These are phyloP conservation scores for Akanthomyces uredinophilus DNA, from an alignment of 2,329 filamentous ascomycete species.

Conservation along the genomic window DNA sequence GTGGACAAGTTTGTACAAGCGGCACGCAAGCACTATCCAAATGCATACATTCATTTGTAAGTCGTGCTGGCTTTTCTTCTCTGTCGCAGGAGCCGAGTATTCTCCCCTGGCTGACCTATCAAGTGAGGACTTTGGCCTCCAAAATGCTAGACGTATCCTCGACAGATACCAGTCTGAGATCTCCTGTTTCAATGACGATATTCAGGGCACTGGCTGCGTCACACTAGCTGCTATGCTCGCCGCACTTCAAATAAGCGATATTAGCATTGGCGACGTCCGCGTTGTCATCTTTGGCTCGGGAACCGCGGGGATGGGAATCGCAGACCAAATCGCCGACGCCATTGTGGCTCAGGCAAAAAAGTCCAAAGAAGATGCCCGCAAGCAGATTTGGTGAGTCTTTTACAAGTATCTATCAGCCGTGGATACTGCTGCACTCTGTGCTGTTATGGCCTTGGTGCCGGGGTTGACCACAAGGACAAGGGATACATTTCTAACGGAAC, in stretches of 20 bases:
- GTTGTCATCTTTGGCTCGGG: conserved; percentile 77
- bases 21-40: conserved; percentile 65
- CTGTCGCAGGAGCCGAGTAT: too few species aligned
- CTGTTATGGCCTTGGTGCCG: not conserved
- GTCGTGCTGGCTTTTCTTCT: not conserved
- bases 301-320: conserved; percentile 78
- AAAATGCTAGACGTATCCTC: conserved; percentile 68
- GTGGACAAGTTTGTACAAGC: conserved; percentile 68
- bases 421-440: not conserved
- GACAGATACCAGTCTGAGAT: conserved; percentile 69
- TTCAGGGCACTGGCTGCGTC: conserved; percentile 84
- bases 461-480: too few species aligned
- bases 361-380: conserved; percentile 65
- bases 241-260: conserved; percentile 62
- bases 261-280: conserved; percentile 62
- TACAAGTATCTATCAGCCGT: too few species aligned
- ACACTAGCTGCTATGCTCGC: conserved; percentile 79
- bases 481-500: not conserved
- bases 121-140: conserved; percentile 72
- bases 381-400: conserved; percentile 59
- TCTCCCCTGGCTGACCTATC: not conserved
- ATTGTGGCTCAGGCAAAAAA: conserved; percentile 65
- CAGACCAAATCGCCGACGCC: conserved; percentile 76
- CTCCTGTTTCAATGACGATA: conserved; percentile 86
- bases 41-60: conserved; percentile 74